Evolutionary conservation across 2,329 filamentous ascomycete genomes (phyloP).

Genomic region (Neophaeococcomyces aloes): DNA sequence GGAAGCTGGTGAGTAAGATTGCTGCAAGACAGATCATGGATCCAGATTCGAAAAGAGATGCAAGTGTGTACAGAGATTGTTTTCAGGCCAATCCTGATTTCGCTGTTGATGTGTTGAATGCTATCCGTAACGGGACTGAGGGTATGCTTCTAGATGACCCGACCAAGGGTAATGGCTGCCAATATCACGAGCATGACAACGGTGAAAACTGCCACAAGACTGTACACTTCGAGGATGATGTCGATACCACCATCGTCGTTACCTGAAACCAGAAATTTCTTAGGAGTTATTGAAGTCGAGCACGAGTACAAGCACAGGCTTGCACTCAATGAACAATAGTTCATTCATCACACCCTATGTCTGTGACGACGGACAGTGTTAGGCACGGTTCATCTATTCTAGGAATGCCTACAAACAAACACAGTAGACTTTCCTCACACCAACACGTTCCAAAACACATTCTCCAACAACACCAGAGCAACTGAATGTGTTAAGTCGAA

Average conservation of each 20-base stretch:
- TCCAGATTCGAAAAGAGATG: conserved; percentile 39
- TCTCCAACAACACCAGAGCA: too few species aligned
- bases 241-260: background rate
- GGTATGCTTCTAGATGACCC: conserved; percentile 44
- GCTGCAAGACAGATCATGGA: conserved; percentile 50
- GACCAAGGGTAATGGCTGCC: conserved; percentile 36
- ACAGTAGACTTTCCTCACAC: too few species aligned
- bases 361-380: too few species aligned
- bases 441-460: too few species aligned
- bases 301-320: too few species aligned
- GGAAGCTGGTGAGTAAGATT: conserved; percentile 42
- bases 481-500: too few species aligned
- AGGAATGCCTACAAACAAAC: too few species aligned
- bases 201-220: conserved; percentile 26
- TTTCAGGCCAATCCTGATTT: conserved; percentile 42
- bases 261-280: too few species aligned
- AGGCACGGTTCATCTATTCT: too few species aligned
- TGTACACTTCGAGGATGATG: conserved; percentile 18
- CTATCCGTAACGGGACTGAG: conserved; percentile 40
- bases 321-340: too few species aligned
- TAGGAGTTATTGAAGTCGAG: too few species aligned
- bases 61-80: conserved; percentile 40
- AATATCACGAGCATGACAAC: conserved; percentile 42
- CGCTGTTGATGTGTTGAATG: conserved; percentile 43
- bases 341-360: too few species aligned